Conservation (phyloP, 2,329 filamentous ascomycete species). For the Nakataea oryzae region DNA sequence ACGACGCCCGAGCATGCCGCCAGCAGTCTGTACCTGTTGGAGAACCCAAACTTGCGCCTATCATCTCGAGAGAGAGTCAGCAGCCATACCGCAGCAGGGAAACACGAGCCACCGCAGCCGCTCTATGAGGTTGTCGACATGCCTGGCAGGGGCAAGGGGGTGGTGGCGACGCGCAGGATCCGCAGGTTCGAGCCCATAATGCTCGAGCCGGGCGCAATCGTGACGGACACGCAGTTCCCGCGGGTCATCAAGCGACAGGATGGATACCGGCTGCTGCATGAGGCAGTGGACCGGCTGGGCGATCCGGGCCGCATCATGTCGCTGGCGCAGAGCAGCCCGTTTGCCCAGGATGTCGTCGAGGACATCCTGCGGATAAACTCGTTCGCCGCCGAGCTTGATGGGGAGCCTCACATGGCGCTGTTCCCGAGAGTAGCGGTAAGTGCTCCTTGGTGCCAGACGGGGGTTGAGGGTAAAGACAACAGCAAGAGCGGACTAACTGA, state of each 20-base stretch:
- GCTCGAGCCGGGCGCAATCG: slow-evolving; percentile 26
- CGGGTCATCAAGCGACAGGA: slow-evolving; percentile 12
- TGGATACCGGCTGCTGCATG: slow-evolving; percentile 18
- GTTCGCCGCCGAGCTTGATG: slow-evolving; percentile 16
- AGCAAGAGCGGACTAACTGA: not conserved
- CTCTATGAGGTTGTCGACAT: slow-evolving; percentile 19
- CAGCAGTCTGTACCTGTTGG: slow-evolving; percentile 15
- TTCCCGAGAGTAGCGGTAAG: not conserved
- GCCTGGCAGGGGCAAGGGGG: slow-evolving; percentile 22
- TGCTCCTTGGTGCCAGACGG: too few species aligned
- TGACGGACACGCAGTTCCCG: slow-evolving; percentile 20
- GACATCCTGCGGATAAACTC: slow-evolving; percentile 23
- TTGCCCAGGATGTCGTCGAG: slow-evolving; percentile 19
- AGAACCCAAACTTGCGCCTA: slow-evolving; percentile 12
- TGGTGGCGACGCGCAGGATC: slow-evolving; percentile 21
- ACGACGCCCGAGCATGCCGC: slow-evolving; percentile 22
- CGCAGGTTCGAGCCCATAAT: slow-evolving; percentile 22
- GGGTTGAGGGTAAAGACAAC: too few species aligned
- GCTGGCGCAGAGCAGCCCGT: slow-evolving; percentile 16
- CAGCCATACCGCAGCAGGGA: too few species aligned
- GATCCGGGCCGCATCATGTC: slow-evolving; percentile 15
- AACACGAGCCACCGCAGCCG: not conserved
- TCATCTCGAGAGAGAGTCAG: not conserved
- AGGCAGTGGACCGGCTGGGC: slow-evolving; percentile 17
- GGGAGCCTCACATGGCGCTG: slow-evolving; percentile 11